phyloP scores from a whole-genome alignment of 345 rosid genomes.

The Arabidopsis arenosa region DNA sequence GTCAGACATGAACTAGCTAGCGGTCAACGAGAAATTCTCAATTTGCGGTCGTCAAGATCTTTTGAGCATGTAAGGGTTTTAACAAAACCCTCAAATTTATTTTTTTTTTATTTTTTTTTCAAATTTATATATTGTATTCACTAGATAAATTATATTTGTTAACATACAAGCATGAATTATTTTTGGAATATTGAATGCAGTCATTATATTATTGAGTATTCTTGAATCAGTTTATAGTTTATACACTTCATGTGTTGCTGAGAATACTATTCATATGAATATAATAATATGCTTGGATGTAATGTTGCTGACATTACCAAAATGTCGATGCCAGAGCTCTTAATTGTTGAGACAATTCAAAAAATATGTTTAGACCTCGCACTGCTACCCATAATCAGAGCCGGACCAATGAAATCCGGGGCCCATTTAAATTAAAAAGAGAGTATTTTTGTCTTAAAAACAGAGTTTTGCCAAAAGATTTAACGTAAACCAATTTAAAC shows the following conservation, averaged over 20 bases:
- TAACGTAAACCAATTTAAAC: too few species aligned
- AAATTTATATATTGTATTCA: background rate
- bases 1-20: background rate
- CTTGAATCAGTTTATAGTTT: background rate
- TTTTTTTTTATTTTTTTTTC: too few species aligned
- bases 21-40: background rate
- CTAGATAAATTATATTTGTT: background rate
- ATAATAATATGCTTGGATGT: background rate
- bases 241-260: background rate
- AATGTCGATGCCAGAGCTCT: background rate
- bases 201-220: background rate
- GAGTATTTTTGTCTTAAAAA: too few species aligned
- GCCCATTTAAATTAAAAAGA: too few species aligned
- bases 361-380: background rate
- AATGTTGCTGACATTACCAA: background rate
- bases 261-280: background rate
- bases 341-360: constrained; percentile 4
- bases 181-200: background rate
- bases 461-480: too few species aligned
- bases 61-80: background rate
- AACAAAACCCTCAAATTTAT: background rate
- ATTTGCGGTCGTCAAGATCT: background rate
- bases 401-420: too few species aligned
- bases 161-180: background rate
- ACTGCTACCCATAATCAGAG: background rate